A percentile compares a stretch with the other conserved stretches of the same genome.
Evolutionary conservation across 2,329 filamentous ascomycete species (phyloP).

Genomic region (Emydomyces testavorans): DNA sequence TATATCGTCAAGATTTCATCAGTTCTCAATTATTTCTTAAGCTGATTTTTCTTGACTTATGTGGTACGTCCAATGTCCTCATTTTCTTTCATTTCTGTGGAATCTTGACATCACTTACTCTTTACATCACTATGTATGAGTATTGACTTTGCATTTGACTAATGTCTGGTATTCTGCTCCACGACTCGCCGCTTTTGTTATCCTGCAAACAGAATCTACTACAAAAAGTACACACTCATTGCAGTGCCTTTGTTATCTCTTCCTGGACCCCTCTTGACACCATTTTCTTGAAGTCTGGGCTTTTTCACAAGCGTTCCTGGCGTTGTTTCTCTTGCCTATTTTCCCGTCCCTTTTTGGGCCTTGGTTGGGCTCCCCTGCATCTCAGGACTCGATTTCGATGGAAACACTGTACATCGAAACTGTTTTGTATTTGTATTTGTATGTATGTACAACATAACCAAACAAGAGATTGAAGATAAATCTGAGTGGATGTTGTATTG

Average conservation of each 20-base stretch:
- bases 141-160: too few relatives aligned
- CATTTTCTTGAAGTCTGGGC: too few relatives aligned
- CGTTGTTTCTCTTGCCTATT: neutral
- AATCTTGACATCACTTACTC: neutral
- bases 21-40: neutral
- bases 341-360: neutral
- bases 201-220: too few relatives aligned
- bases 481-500: too few relatives aligned
- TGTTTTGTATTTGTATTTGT: neutral
- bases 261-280: too few relatives aligned
- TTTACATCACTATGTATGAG: too few relatives aligned
- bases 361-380: neutral
- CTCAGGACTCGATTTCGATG: neutral
- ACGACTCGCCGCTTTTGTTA: too few relatives aligned
- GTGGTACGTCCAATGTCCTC: neutral
- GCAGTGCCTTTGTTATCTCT: too few relatives aligned
- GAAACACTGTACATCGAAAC: conserved; percentile 9
- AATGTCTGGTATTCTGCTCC: too few relatives aligned
- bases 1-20: conserved; percentile 2
- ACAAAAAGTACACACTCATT: too few relatives aligned
- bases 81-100: neutral
- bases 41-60: neutral
- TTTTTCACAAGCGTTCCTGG: neutral
- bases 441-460: conserved; percentile 1
- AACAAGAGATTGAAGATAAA: neutral